These are phyloP conservation scores for Solanum ahanhuiri DNA, from an alignment of 257 asterid species.

Conservation along the genomic window DNA sequence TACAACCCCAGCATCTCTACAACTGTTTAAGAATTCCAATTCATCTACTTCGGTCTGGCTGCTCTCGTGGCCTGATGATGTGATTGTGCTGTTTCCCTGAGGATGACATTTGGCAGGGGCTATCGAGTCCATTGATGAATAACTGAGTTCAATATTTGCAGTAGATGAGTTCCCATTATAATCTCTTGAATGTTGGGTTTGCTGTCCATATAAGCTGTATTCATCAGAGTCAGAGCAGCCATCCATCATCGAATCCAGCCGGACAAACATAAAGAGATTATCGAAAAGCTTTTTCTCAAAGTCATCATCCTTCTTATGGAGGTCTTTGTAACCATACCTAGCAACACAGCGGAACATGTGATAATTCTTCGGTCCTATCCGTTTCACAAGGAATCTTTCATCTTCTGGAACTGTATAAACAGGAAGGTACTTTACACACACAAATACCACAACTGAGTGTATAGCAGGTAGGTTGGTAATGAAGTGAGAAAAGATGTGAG, in stretches of 20 bases:
- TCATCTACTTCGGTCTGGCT: constrained; percentile 12
- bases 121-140: constrained; percentile 5
- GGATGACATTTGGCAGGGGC: constrained; percentile 1
- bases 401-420: constrained; percentile 43
- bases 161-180: neutral
- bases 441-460: constrained; percentile 70
- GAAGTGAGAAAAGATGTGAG: constrained; percentile 91
- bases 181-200: constrained; percentile 9
- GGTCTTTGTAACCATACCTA: constrained; percentile 56
- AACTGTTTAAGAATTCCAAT: constrained; percentile 8
- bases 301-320: constrained; percentile 16
- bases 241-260: constrained; percentile 13
- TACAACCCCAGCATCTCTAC: constrained; percentile 18
- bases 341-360: constrained; percentile 60
- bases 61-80: constrained; percentile 2
- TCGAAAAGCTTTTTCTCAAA: constrained; percentile 13
- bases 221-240: constrained; percentile 13
- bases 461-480: constrained; percentile 90
- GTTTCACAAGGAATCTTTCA: constrained; percentile 41
- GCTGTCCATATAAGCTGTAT: constrained; percentile 8
- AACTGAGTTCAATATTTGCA: neutral
- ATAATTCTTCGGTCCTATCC: constrained; percentile 48
- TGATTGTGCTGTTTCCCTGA: neutral
- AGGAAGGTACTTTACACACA: constrained; percentile 47
- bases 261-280: constrained; percentile 10